phyloP scores from a whole-genome alignment of 2,329 filamentous ascomycete species.

The Arthrobotrys entomopaga region DNA sequence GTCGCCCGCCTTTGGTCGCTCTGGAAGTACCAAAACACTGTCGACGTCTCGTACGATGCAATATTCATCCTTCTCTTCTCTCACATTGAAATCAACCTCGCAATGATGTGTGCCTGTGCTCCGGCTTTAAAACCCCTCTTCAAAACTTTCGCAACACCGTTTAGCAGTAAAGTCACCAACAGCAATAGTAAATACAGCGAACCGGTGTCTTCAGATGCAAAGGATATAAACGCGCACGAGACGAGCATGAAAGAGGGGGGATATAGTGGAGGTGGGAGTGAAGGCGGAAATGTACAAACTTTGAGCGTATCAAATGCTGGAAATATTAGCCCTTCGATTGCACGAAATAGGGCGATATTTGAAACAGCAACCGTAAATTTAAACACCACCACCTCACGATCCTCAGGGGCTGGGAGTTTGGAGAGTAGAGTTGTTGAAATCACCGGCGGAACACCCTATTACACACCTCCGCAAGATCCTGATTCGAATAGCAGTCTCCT shows the following conservation, averaged over 20 bases:
- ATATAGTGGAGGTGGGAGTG: too few relatives aligned
- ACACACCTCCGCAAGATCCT: slow-evolving; percentile 28
- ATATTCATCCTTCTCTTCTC: slow-evolving; percentile 56
- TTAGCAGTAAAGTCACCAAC: slow-evolving; percentile 13
- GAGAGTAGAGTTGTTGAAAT: slow-evolving; percentile 40
- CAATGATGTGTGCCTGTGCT: slow-evolving; percentile 58
- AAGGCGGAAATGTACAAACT: too few relatives aligned
- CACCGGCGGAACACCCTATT: slow-evolving; percentile 48
- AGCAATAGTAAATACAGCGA: background rate
- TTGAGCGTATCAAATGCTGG: background rate
- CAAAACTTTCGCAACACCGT: slow-evolving; percentile 35
- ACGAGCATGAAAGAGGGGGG: slow-evolving; percentile 61
- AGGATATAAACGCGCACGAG: slow-evolving; percentile 61
- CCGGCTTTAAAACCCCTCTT: slow-evolving; percentile 57
- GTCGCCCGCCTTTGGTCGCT: slow-evolving; percentile 39
- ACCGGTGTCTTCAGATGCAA: too few relatives aligned
- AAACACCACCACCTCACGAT: background rate
- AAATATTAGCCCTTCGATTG: slow-evolving; percentile 16
- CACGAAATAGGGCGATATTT: slow-evolving; percentile 42
- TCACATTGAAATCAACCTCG: slow-evolving; percentile 57
- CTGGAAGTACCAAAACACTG: slow-evolving; percentile 43
- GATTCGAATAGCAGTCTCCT: background rate
- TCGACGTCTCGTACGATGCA: slow-evolving; percentile 52
- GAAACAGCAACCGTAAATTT: background rate
- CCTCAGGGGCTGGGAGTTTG: slow-evolving; percentile 8